A percentile compares a stretch with the other conserved stretches of the same genome.
Evolutionary conservation across 345 rosid genomes (phyloP).

Genomic region (Eucalyptus fibrosa): DNA sequence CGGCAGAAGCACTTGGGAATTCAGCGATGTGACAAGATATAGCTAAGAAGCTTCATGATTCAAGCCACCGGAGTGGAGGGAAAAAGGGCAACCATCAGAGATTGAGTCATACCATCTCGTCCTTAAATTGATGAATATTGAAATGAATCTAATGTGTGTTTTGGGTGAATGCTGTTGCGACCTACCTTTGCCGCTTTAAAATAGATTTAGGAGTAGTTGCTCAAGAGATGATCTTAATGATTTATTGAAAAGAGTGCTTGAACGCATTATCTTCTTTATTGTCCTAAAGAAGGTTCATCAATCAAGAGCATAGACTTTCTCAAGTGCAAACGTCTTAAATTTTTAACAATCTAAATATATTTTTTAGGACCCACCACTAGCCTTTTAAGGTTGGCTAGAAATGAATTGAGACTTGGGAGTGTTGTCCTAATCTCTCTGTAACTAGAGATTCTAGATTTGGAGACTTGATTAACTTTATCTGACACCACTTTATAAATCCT

Average conservation of each 20-base stretch:
- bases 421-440: fast-evolving
- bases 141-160: background rate
- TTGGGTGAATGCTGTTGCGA: fast-evolving
- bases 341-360: no score
- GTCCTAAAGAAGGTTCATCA: background rate
- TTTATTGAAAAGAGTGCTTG: background rate
- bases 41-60: background rate
- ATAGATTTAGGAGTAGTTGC: no score
- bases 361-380: no score
- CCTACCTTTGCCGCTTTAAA: background rate
- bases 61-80: background rate
- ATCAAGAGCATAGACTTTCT: background rate
- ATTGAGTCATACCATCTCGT: background rate
- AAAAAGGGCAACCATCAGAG: background rate
- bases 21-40: background rate
- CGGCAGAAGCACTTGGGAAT: background rate
- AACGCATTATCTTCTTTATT: no score
- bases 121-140: background rate
- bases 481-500: no score
- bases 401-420: no score
- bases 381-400: fast-evolving
- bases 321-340: no score
- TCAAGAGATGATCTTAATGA: background rate
- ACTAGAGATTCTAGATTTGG: no score
- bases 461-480: no score